A percentile compares a stretch with the other conserved stretches of the same genome.
phyloP scores from a whole-genome alignment of 139 green algal genomes.

The Picochlorum sp. region DNA sequence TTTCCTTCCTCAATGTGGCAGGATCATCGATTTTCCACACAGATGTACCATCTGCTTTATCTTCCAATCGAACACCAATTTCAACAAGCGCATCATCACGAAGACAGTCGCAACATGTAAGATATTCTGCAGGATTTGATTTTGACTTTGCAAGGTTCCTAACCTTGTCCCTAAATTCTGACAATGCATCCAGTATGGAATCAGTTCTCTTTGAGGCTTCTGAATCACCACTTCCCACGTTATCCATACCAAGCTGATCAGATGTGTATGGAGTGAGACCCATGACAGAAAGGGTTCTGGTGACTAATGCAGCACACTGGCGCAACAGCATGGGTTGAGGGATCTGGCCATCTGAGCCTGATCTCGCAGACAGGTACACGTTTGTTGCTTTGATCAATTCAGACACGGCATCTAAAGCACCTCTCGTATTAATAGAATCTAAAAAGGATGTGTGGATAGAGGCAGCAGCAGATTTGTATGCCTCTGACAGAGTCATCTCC shows the following conservation, averaged over 20 bases:
- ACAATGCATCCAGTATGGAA: conserved; percentile 62
- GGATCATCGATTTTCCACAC: conserved; percentile 93
- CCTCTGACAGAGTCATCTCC: conserved; percentile 48
- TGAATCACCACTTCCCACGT: conserved; percentile 3
- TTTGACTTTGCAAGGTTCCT: conserved; percentile 12
- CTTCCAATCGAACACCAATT: conserved; percentile 88
- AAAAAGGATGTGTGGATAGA: conserved; percentile 64
- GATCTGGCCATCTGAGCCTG: conserved; percentile 16
- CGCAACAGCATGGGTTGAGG: conserved; percentile 71
- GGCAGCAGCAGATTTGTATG: conserved; percentile 29
- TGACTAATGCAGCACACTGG: conserved; percentile 60
- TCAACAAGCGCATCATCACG: conserved; percentile 76
- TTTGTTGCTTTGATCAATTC: conserved; percentile 77
- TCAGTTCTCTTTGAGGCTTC: conserved; percentile 9
- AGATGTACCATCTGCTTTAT: conserved; percentile 60
- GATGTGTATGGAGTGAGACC: conserved; percentile 47
- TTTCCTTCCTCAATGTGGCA: conserved; percentile 45
- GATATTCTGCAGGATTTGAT: conserved; percentile 33
- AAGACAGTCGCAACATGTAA: conserved; percentile 66
- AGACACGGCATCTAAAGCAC: conserved; percentile 63
- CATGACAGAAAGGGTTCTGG: conserved; percentile 72
- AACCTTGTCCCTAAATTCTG: conserved; percentile 71
- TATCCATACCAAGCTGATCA: conserved; percentile 44
- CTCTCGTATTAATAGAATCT: conserved; percentile 91
- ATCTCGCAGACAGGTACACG: conserved; percentile 65